phyloP scores from a whole-genome alignment of 2,329 filamentous ascomycete species.

The Fusarium sambucinum region DNA sequence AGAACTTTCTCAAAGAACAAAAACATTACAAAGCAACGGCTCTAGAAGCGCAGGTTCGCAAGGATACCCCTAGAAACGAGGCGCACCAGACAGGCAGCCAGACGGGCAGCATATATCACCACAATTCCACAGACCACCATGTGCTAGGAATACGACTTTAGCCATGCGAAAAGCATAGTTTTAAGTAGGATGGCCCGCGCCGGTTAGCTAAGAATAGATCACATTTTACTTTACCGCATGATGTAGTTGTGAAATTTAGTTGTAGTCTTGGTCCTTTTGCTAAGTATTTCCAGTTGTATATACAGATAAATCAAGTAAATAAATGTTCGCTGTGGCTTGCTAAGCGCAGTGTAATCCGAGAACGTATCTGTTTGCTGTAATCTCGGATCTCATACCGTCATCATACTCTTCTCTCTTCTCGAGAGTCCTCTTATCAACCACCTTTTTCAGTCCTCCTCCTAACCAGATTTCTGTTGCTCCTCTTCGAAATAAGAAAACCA shows the following conservation, averaged over 20 bases:
- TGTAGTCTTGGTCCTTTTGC: not conserved
- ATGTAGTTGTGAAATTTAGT: not conserved
- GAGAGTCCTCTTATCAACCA: constrained; percentile 14
- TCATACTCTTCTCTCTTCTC: constrained; percentile 13
- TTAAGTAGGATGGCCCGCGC: constrained; percentile 2
- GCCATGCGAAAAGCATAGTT: not conserved
- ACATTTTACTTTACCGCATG: constrained; percentile 11
- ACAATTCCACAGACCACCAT: constrained; percentile 5
- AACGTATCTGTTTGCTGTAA: constrained; percentile 30
- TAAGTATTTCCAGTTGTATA: not conserved
- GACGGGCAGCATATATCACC: constrained; percentile 17
- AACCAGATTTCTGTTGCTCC: constrained; percentile 26
- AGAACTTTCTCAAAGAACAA: not conserved
- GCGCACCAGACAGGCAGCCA: constrained; percentile 11
- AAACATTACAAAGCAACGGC: constrained; percentile 15
- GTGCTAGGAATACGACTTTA: constrained; percentile 1
- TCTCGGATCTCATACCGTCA: constrained; percentile 18
- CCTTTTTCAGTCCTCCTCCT: constrained; percentile 10
- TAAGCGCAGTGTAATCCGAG: constrained; percentile 36
- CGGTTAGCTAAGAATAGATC: constrained; percentile 23
- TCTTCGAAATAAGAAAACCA: constrained; percentile 20
- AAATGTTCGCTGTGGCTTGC: constrained; percentile 39
- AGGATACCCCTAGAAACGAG: constrained; percentile 39
- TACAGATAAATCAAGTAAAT: constrained; percentile 31
- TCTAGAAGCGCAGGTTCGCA: constrained; percentile 29